Evolutionary conservation across 1,284 basidiomycete species (phyloP), one percentile per base, ranked within the genome.

Genomic region (Polyporus tsugae): DNA sequence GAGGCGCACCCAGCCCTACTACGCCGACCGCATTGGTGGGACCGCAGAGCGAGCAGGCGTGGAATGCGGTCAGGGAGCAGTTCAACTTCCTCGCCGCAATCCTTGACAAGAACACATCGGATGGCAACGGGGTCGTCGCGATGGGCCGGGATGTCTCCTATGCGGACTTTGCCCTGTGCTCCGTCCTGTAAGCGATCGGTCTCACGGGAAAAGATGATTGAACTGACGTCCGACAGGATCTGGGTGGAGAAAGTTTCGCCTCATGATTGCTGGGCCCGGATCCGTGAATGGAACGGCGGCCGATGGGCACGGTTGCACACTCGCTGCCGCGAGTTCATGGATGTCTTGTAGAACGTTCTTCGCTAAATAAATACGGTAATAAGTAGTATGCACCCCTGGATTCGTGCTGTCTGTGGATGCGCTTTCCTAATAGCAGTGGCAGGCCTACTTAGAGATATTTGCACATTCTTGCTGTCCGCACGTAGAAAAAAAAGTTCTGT

Each of bases 111-210:
- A 92, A 92, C 71, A 72, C 77, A 0, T 81, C 75, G 15, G 82
- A 84, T 22, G 78, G 89, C 0, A 89, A 91, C 72, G 89, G 89
- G 2, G 80, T 87, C n/a, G 88, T 92, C 33, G 86, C 82, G 29
- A 89, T 87, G 84, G 91, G 91, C 2, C 80, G 83, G 55, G 87
- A 91, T 25, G 82, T 92, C 46, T 87, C 86, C 11, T 91, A 91
- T 73, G 89, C 89, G 0, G 91, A 92, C 73, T 92, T 92, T 75
- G 87, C 89, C 2, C 78, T 92, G 25, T 91, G 89, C 73, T 87
- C 91, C 0, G 68, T 73, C 1, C 64, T 73, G 72, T 73, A 60
- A 70, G 72, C 69, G 36, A 39, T 22, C 36, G 22, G 38, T 39
- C 58, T 36, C 15, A 29, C 15, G 29, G 58, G 22, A 29, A 22